Evolutionary conservation across 108 stramenopile genomes (phyloP).

Genomic region (Discostella stelligeroides): DNA sequence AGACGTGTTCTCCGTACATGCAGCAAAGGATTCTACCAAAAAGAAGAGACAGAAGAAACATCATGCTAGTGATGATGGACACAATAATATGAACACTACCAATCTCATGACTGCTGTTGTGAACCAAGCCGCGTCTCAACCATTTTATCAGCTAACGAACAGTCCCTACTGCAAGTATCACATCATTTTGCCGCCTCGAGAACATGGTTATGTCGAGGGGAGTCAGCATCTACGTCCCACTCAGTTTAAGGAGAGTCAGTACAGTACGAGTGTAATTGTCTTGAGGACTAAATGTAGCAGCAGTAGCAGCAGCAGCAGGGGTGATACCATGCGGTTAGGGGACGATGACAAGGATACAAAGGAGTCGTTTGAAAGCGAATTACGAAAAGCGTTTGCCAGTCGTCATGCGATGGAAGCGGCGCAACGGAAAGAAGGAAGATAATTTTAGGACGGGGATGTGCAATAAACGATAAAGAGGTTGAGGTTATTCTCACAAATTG

Average conservation of each 20-base stretch:
- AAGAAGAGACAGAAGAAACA: constrained; percentile 13
- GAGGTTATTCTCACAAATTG: too few relatives aligned
- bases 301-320: too few relatives aligned
- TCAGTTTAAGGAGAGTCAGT: constrained; percentile 64
- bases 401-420: constrained; percentile 51
- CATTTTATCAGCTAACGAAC: constrained; percentile 21
- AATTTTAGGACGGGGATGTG: neutral
- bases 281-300: constrained; percentile 47
- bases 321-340: too few relatives aligned
- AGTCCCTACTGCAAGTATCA: constrained; percentile 42
- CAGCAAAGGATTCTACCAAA: constrained; percentile 1
- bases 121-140: constrained; percentile 20
- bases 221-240: constrained; percentile 79
- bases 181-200: constrained; percentile 52
- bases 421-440: constrained; percentile 24
- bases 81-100: neutral
- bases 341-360: constrained; percentile 8
- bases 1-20: neutral
- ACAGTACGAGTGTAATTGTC: constrained; percentile 71
- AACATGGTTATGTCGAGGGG: constrained; percentile 80
- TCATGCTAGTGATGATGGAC: constrained; percentile 3
- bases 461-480: too few relatives aligned
- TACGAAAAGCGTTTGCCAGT: constrained; percentile 63
- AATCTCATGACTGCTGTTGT: constrained; percentile 14
- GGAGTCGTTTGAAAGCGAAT: constrained; percentile 44